Percentiles rank a stretch among this genome's conserved stretches.
Evolutionary conservation across 2,329 filamentous ascomycete species (phyloP).

Genomic region (Berkeleyomyces basicola): DNA sequence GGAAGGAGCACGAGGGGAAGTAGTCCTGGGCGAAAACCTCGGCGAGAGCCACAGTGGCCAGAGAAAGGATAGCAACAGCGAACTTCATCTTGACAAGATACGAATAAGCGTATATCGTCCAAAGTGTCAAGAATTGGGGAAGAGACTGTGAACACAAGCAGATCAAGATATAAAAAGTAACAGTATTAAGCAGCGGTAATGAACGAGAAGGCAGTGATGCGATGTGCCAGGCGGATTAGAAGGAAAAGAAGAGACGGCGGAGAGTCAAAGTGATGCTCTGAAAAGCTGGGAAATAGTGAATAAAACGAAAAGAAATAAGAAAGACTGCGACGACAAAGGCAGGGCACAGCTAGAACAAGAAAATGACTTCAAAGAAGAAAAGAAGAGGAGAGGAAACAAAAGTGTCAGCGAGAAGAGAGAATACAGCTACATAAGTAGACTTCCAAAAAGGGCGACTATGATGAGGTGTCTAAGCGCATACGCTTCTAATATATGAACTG

Average conservation of each 20-base stretch:
- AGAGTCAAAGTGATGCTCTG: not conserved
- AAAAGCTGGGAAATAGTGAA: not conserved
- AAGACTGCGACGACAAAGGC: not conserved
- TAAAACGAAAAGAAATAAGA: not conserved
- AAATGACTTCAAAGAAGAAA: not conserved
- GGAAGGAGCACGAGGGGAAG: constrained; percentile 24
- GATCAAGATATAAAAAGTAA: too few species aligned
- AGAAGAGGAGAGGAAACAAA: not conserved
- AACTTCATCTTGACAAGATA: constrained; percentile 23
- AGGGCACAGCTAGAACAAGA: not conserved
- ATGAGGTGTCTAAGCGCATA: not conserved
- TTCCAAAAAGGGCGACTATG: not conserved
- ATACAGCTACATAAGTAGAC: not conserved
- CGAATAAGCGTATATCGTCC: too few species aligned
- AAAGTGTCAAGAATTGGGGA: too few species aligned
- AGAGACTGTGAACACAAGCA: too few species aligned
- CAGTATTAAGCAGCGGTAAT: too few species aligned
- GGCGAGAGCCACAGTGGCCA: constrained; percentile 22
- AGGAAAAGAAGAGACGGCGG: not conserved
- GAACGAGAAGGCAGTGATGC: not conserved
- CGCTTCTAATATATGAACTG: not conserved
- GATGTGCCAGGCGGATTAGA: not conserved
- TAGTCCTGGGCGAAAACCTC: constrained; percentile 18
- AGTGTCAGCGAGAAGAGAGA: not conserved
- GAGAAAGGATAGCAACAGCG: constrained; percentile 20